Conservation (phyloP, 192 early-diverging fungal species). For the Coemansia sp. region DNA sequence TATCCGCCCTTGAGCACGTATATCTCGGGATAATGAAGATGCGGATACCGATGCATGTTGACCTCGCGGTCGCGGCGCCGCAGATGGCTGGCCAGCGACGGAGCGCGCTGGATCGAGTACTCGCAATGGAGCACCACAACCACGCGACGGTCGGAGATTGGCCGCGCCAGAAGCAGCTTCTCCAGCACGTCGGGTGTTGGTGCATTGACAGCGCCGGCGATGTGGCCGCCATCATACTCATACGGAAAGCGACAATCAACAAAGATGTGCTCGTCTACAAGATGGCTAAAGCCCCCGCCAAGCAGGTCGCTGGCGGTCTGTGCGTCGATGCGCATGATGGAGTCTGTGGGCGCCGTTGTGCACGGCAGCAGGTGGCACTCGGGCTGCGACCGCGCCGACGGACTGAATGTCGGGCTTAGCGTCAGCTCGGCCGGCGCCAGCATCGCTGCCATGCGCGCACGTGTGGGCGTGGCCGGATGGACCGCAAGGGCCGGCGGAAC, state of each 20-base stretch:
- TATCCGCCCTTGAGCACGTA: conserved; percentile 88
- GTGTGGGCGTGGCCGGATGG: conserved; percentile 10
- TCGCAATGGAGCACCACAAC: conserved; percentile 87
- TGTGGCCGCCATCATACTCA: conserved; percentile 86
- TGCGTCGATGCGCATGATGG: conserved; percentile 63
- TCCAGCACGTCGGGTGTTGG: conserved; percentile 64
- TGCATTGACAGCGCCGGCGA: conserved; percentile 71
- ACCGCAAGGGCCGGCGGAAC: not conserved
- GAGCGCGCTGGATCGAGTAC: conserved; percentile 78
- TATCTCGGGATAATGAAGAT: conserved; percentile 80
- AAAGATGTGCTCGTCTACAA: conserved; percentile 65
- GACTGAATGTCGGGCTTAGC: conserved; percentile 24
- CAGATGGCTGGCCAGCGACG: conserved; percentile 78
- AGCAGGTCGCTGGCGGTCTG: conserved; percentile 67
- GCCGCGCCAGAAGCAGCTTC: conserved; percentile 59
- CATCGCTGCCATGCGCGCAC: conserved; percentile 6
- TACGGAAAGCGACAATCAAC: conserved; percentile 88
- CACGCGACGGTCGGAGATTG: conserved; percentile 46
- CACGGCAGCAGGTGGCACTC: conserved; percentile 62
- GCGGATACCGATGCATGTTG: conserved; percentile 73
- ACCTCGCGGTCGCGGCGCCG: conserved; percentile 72
- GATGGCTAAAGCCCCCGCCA: conserved; percentile 59
- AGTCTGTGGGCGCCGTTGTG: conserved; percentile 56
- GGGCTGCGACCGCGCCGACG: conserved; percentile 35
- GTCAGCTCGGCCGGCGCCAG: not conserved